These are phyloP conservation scores for Fusarium coicis DNA, from an alignment of 2,329 filamentous ascomycete genomes.

Conservation along the genomic window DNA sequence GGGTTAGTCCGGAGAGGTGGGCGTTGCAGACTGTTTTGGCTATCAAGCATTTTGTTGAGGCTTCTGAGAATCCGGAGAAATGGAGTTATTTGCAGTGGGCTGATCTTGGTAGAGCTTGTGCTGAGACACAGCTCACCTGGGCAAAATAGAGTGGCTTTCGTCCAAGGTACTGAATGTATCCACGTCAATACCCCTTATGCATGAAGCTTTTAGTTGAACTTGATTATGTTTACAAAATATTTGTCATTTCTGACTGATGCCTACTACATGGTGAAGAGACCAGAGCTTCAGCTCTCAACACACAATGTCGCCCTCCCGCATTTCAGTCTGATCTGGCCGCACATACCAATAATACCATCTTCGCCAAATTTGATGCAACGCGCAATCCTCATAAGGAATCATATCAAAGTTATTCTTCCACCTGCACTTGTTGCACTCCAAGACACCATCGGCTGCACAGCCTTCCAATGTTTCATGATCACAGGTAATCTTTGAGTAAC, in stretches of 20 bases:
- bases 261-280: neutral
- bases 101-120: conserved; percentile 25
- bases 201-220: accelerated
- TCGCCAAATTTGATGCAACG: neutral
- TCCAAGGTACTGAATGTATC: neutral
- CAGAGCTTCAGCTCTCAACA: no score
- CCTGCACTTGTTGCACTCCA: neutral
- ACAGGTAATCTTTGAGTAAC: neutral
- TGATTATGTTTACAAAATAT: accelerated
- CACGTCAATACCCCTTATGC: accelerated
- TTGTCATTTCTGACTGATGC: neutral
- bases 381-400: neutral
- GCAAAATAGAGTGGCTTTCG: neutral
- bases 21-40: conserved; percentile 61
- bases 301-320: no score
- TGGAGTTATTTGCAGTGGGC: conserved; percentile 56
- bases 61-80: conserved; percentile 53
- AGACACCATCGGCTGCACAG: neutral
- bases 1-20: conserved; percentile 59
- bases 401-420: neutral
- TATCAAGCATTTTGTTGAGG: conserved; percentile 62
- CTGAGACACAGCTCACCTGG: conserved; percentile 24
- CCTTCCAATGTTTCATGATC: neutral
- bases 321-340: neutral
- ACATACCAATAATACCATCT: neutral